phyloP scores from a whole-genome alignment of 306 rosid species.

The Prunus persica region Prunus_persica_NCBIv2 NC_034016.1:20424501-20425000 shows the following conservation, averaged over 20 bases:
- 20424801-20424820: constrained; percentile 15
- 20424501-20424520: neutral
- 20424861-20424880: constrained; percentile 34
- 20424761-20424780: constrained; percentile 82
- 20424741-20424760: constrained; percentile 94
- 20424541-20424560: constrained; percentile 4
- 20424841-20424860: constrained; percentile 15
- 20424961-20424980: constrained; percentile 84
- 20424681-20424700: constrained; percentile 79
- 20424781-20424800: constrained; percentile 84
- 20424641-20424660: constrained; percentile 85
- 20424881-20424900: constrained; percentile 95
- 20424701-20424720: constrained; percentile 75
- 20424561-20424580: neutral
- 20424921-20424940: constrained; percentile 87
- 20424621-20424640: constrained; percentile 92
- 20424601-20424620: constrained; percentile 35
- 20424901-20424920: constrained; percentile 79
- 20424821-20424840: constrained; percentile 14
- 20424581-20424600: neutral
- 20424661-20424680: constrained; percentile 72
- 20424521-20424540: constrained; percentile 6
- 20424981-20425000: constrained; percentile 86
- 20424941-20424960: constrained; percentile 81
- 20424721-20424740: constrained; percentile 92